Evolutionary conservation across 768 basidiomycete genomes (phyloP).

Genomic region (Suillus placidus): DNA sequence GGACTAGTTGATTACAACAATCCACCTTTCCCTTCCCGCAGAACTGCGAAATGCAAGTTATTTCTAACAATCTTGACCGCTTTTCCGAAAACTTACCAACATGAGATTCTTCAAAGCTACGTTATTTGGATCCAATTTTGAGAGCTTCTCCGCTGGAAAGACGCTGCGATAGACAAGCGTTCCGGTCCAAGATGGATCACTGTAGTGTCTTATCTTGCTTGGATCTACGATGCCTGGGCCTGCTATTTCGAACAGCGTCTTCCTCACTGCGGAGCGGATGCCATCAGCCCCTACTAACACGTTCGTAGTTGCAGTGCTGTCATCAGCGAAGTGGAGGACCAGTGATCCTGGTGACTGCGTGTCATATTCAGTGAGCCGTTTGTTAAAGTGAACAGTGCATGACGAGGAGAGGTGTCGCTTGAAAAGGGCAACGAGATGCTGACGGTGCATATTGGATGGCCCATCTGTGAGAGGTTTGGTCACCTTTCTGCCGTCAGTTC

Average conservation of each 20-base stretch:
- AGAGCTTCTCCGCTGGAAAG: conserved; percentile 37
- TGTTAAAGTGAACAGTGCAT: conserved; percentile 21
- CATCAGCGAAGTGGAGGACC: conserved; percentile 19
- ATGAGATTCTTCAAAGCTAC: conserved; percentile 20
- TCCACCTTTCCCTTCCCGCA: conserved; percentile 15
- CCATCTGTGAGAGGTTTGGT: conserved; percentile 21
- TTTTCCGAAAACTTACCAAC: conserved; percentile 22
- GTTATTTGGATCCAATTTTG: conserved; percentile 26
- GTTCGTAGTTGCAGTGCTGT: conserved; percentile 39
- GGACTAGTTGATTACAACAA: background rate
- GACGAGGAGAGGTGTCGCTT: conserved; percentile 22
- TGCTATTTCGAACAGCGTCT: conserved; percentile 22
- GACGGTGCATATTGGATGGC: conserved; percentile 24
- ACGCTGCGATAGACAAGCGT: conserved; percentile 41
- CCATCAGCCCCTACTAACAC: conserved; percentile 52
- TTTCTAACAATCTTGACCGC: conserved; percentile 19
- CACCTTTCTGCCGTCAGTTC: conserved; percentile 28
- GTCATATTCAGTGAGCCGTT: conserved; percentile 23
- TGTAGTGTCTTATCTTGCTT: conserved; percentile 11
- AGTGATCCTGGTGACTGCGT: conserved; percentile 7
- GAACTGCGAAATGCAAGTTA: conserved; percentile 17
- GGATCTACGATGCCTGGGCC: conserved; percentile 7
- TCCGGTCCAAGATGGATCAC: conserved; percentile 44
- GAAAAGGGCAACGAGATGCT: conserved; percentile 21
- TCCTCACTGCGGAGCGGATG: conserved; percentile 35